These are phyloP conservation scores for Atkinsonella texensis DNA, from an alignment of 2,329 filamentous ascomycete genomes.

Conservation along the genomic window DNA sequence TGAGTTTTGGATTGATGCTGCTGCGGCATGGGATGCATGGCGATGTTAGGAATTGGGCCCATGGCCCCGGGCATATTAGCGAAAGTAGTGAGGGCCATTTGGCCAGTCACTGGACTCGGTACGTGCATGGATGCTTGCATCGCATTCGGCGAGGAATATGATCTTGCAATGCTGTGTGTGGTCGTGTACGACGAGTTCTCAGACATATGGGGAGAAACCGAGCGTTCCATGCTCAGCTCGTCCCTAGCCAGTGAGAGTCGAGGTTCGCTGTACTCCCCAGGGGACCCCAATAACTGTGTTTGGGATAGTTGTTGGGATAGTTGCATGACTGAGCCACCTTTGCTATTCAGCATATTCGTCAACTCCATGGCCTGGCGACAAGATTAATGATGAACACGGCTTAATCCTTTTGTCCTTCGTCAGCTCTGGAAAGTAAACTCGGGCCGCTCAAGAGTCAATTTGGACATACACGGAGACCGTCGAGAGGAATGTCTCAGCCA, in stretches of 20 bases:
- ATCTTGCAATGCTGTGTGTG: conserved; percentile 32
- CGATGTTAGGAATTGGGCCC: conserved; percentile 24
- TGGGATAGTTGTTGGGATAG: conserved; percentile 11
- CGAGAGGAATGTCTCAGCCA: conserved; percentile 13
- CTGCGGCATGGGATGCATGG: conserved; percentile 26
- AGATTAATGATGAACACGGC: conserved; percentile 30
- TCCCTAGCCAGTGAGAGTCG: conserved; percentile 23
- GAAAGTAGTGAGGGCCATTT: conserved; percentile 31
- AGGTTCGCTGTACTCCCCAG: conserved; percentile 18
- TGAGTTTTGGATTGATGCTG: conserved; percentile 22
- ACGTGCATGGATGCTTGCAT: conserved; percentile 40
- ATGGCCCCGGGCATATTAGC: conserved; percentile 22
- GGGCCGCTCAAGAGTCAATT: background rate
- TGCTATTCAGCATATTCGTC: conserved; percentile 40
- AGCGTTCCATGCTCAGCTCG: conserved; percentile 36
- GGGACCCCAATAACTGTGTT: conserved; percentile 17
- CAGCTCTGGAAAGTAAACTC: background rate
- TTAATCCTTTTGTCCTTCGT: conserved; percentile 14
- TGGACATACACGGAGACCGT: conserved; percentile 6
- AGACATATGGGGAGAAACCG: conserved; percentile 46
- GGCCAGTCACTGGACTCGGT: conserved; percentile 27
- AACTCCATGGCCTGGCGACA: conserved; percentile 40
- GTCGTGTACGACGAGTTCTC: conserved; percentile 46
- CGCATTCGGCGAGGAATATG: conserved; percentile 40
- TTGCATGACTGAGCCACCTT: conserved; percentile 22